Evolutionary conservation across 495 filamentous ascomycete species (phyloP), one percentile per base, ranked within the genome.

Genomic region (Tuber indicum): DNA sequence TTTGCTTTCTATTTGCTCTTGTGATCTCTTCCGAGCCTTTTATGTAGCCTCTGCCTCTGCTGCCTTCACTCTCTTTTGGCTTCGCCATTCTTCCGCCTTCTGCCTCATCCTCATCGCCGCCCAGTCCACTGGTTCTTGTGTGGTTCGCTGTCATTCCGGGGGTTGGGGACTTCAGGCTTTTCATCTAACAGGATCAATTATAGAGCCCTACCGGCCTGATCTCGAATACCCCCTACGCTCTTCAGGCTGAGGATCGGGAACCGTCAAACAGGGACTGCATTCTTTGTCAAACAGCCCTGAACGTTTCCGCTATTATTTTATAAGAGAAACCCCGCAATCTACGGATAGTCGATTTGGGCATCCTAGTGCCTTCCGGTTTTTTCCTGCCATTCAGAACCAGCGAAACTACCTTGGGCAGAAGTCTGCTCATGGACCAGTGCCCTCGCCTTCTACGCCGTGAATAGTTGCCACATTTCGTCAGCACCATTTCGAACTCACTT

Each of bases 1-100:
- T 66, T 66, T 66, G 58, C 26, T 66, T 66, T 66, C 58, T 66
- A 66, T 66, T 66, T 66, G 58, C 58, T 66, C 14, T 32, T 32
- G 14, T 32, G 26, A 66, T 66, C 14, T 32, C 32, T 14, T 7
- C 32, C 58, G 58, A 36, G 58, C 58, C 58, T 36, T 36, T 66
- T 66, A 66, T 66, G 58, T 36, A 26, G 12, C 26, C 26, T 66
- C 58, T 66, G 16, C 26, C 26, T 66, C 26, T 36, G 32, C 14
- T 17, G 3, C 16, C 58, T 26, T 66, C 32, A 36, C 58, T 66
- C 14, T 12, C 58, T 62, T 14, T 12, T 62, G 58, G 58, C n/a
- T 10, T 32, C 32, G 16, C 26, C n/a, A 36, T 66, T 36, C 58
- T 36, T 36, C 58, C 26, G 26, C 58, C 26, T 36, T 66, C 26